A percentile compares a stretch with the other conserved stretches of the same genome.
Evolutionary conservation across 257 asterid genomes (phyloP).

Genomic region (Solanum medicagineum): DNA sequence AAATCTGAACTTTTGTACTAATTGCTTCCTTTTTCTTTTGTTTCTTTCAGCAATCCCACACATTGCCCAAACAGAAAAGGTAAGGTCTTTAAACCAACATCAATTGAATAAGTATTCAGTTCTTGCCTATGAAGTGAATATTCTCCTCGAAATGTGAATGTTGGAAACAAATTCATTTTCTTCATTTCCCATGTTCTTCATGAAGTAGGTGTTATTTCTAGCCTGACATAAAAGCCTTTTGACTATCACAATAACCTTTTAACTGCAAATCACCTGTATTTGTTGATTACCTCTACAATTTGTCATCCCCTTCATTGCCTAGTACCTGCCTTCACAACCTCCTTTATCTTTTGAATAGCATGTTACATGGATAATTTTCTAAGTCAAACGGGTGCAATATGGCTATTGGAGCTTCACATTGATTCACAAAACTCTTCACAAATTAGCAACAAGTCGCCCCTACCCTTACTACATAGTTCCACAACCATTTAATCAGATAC

Average conservation of each 20-base stretch:
- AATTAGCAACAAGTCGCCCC: neutral
- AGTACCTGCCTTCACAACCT: neutral
- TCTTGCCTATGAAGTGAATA: neutral
- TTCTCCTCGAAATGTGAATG: neutral
- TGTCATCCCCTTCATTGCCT: neutral
- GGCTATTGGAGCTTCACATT: neutral
- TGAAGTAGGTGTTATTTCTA: neutral
- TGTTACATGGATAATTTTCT: neutral
- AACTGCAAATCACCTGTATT: neutral
- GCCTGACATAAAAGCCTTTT: neutral
- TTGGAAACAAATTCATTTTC: neutral
- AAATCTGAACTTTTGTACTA: neutral
- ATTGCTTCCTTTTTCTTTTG: neutral
- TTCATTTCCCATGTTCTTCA: neutral
- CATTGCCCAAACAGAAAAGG: constrained; percentile 64
- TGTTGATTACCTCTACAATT: neutral
- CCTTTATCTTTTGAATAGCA: neutral
- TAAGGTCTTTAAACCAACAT: constrained; percentile 5
- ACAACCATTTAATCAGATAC: neutral
- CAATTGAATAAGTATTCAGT: neutral
- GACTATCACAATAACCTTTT: neutral
- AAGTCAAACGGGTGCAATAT: neutral
- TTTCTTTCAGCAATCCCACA: constrained; percentile 60
- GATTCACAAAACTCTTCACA: neutral
- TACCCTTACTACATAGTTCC: neutral